phyloP scores from a whole-genome alignment of 768 basidiomycete species.

The Crassisporium funariophilum region DNA sequence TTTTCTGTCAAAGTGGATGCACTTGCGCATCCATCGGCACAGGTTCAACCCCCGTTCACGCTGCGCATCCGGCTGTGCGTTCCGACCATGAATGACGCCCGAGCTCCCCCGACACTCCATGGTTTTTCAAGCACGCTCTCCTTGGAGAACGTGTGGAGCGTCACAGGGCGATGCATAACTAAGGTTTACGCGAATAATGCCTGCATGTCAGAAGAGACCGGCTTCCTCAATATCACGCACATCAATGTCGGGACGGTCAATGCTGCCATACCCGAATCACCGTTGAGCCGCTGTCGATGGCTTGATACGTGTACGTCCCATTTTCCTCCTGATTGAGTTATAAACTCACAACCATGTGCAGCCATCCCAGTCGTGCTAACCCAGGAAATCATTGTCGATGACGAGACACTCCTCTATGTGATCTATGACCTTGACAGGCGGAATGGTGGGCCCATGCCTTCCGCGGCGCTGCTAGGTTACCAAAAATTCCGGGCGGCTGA shows the following conservation, averaged over 20 bases:
- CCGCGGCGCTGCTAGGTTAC: slow-evolving; percentile 60
- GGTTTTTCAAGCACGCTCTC: slow-evolving; percentile 64
- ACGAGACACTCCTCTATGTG: slow-evolving; percentile 60
- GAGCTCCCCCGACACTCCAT: slow-evolving; percentile 56
- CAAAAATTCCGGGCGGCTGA: slow-evolving; percentile 37
- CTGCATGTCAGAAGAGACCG: slow-evolving; percentile 56
- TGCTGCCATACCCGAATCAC: slow-evolving; percentile 67
- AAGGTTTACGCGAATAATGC: slow-evolving; percentile 54
- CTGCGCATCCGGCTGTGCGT: slow-evolving; percentile 62
- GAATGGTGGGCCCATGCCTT: slow-evolving; percentile 50
- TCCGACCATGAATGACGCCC: slow-evolving; percentile 54
- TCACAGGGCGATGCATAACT: slow-evolving; percentile 65
- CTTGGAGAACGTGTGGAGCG: slow-evolving; percentile 53
- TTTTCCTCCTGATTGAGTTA: slow-evolving; percentile 13
- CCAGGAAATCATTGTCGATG: slow-evolving; percentile 72
- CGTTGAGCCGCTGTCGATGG: slow-evolving; percentile 69
- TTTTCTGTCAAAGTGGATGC: slow-evolving; percentile 61
- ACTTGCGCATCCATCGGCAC: slow-evolving; percentile 42
- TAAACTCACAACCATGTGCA: slow-evolving; percentile 31
- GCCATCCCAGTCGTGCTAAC: slow-evolving; percentile 58
- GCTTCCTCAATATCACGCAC: slow-evolving; percentile 48
- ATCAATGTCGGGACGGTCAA: slow-evolving; percentile 52
- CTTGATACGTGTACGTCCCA: slow-evolving; percentile 60
- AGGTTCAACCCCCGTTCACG: slow-evolving; percentile 43
- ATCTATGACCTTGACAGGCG: slow-evolving; percentile 71